phyloP scores from a whole-genome alignment of 441 rosid genomes.

The Brassica balearica region DNA sequence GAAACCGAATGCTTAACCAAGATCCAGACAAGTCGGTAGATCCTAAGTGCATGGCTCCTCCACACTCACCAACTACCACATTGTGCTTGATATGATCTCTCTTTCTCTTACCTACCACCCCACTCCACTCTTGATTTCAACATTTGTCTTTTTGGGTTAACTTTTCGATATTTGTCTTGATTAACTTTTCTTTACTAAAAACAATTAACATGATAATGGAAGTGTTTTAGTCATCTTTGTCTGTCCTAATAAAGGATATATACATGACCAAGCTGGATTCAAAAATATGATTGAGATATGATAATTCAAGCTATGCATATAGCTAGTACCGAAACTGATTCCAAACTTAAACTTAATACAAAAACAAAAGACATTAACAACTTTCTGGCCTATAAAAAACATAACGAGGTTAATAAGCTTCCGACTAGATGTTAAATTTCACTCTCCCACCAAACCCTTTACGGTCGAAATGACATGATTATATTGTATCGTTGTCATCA shows the following conservation, averaged over 20 bases:
- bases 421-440: not conserved
- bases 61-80: conserved; percentile 31
- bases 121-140: conserved; percentile 43
- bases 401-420: not conserved
- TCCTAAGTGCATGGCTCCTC: conserved; percentile 33
- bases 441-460: conserved; percentile 33
- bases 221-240: conserved; percentile 7
- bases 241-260: not conserved
- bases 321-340: not conserved
- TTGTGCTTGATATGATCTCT: conserved; percentile 17
- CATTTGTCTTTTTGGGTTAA: conserved; percentile 16
- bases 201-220: not conserved
- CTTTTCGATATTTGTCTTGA: conserved; percentile 33
- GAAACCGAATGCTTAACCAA: conserved; percentile 27
- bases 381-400: not conserved
- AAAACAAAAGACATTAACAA: conserved; percentile 2
- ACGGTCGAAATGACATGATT: conserved; percentile 19
- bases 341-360: conserved; percentile 1
- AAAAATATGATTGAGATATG: not conserved
- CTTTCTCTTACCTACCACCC: conserved; percentile 45
- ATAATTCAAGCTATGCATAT: conserved; percentile 17
- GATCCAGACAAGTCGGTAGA: conserved; percentile 32
- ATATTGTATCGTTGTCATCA: conserved; percentile 12
- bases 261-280: conserved; percentile 3
- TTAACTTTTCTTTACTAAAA: conserved; percentile 5